Evolutionary conservation across 306 rosid genomes (phyloP), one percentile per base, ranked within the genome.

Genomic region (Vigna reflexopilosa): DNA sequence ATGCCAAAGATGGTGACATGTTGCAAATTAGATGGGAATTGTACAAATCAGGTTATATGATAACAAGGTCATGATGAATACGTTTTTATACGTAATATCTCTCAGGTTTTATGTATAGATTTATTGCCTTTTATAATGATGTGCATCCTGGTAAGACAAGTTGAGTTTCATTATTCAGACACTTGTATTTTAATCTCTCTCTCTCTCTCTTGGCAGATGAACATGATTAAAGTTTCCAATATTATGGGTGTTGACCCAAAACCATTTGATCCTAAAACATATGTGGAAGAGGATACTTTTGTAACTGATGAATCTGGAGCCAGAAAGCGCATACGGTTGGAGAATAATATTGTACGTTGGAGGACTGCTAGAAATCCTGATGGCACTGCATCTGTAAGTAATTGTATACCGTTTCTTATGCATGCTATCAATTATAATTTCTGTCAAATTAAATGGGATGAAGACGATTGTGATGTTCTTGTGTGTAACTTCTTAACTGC

Each of bases 171-270:
- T 65, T 30, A 8, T 7, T 81, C 40, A 72, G 69, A 34, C 61
- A 15, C 61, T 69, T 0, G 4, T 44, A 12, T 69, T 77, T 32
- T 57, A 16, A 47, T 67, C 42, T 71, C n/a, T 69, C 28, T 28
- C 28, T 26, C 28, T 26, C 28, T 77, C 32, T 38, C 8, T 2
- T 52, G 86, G 83, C 90, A 96, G 99, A 96, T 96, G 99, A 89
- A 91, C 87, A 88, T 96, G 99, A 87, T 96, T 64, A 96, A 93
- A 89, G 99, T 96, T 69, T 96, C 99, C 61, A 96, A 96, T 83
- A 93, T 96, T 66, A 96, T 96, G 99, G 99, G 99, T 50, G 82
- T 96, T 75, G 98, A 91, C 34, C 89, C 93, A 76, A 93, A 90
- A 77, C 96, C 93, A 36, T 96, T 91, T 77, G 98, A 91, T 80